These are phyloP conservation scores for Colletotrichum sp. DNA, from an alignment of 2,329 filamentous ascomycete genomes.

Conservation along the genomic window DNA sequence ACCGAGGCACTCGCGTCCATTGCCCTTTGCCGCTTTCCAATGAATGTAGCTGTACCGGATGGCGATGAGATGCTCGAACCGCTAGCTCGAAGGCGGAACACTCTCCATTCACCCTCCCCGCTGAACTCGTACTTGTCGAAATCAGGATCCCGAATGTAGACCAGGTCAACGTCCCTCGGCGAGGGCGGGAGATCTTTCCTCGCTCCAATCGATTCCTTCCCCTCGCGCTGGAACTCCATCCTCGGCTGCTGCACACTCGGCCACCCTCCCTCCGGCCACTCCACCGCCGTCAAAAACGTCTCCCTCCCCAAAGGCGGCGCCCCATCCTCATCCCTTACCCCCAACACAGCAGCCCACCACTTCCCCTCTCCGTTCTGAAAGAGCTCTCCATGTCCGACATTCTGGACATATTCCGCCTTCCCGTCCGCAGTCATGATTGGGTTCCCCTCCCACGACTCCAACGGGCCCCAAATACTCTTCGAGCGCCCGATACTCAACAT, in stretches of 20 bases:
- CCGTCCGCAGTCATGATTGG: slow-evolving; percentile 51
- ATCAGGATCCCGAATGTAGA: neutral
- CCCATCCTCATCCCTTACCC: neutral
- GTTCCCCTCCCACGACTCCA: slow-evolving; percentile 36
- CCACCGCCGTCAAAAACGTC: neutral
- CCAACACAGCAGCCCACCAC: slow-evolving; percentile 38
- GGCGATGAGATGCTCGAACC: neutral
- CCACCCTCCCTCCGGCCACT: slow-evolving; percentile 6
- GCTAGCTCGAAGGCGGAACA: neutral
- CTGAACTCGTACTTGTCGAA: neutral
- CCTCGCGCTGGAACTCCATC: neutral
- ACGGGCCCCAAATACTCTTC: slow-evolving; percentile 27
- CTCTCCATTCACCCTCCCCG: neutral
- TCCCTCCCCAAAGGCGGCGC: neutral
- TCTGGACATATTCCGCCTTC: slow-evolving; percentile 50
- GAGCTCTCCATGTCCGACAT: slow-evolving; percentile 60
- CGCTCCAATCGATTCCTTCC: neutral
- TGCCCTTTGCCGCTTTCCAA: slow-evolving; percentile 1
- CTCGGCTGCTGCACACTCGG: neutral
- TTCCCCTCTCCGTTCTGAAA: slow-evolving; percentile 50
- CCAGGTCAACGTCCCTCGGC: neutral
- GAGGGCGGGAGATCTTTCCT: neutral
- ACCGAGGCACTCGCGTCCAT: neutral
- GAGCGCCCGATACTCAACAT: slow-evolving; percentile 26
- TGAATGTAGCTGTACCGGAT: neutral